Evolutionary conservation across 192 early-diverging fungal species (phyloP).

Genomic region (Backusella australiensis): DNA sequence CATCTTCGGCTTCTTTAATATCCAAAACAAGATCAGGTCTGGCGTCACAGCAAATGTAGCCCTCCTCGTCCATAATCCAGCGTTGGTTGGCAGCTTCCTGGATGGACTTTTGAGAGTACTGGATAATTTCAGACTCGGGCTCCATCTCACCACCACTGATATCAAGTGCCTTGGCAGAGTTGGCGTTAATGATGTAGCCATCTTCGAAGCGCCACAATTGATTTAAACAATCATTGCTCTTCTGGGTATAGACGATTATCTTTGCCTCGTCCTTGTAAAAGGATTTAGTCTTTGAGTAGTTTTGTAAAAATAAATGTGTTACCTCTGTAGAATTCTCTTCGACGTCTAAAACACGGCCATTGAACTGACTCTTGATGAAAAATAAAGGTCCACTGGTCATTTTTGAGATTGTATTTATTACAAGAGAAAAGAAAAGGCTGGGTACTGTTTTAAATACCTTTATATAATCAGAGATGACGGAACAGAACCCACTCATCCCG

Average conservation of each 20-base stretch:
- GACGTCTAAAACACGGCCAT: constrained; percentile 29
- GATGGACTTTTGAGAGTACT: constrained; percentile 11
- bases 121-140: constrained; percentile 10
- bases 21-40: constrained; percentile 20
- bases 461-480: background rate
- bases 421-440: background rate
- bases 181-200: constrained; percentile 21
- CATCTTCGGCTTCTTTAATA: constrained; percentile 21
- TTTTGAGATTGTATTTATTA: background rate
- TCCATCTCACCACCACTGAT: constrained; percentile 25
- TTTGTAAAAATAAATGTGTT: background rate
- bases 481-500: background rate
- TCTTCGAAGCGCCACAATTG: constrained; percentile 20
- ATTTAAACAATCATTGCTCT: background rate
- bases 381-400: constrained; percentile 6
- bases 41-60: constrained; percentile 15
- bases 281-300: background rate
- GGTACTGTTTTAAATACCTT: background rate
- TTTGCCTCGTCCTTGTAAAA: constrained; percentile 10
- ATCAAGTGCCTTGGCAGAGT: constrained; percentile 28
- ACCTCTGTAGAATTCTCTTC: constrained; percentile 14
- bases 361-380: constrained; percentile 19
- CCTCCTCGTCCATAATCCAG: constrained; percentile 19
- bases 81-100: constrained; percentile 19
- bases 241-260: constrained; percentile 23